Base-by-base conservation (phyloP, 202 grass and related monocot genomes). In the Bolboschoenoplectus hybrid region DNA sequence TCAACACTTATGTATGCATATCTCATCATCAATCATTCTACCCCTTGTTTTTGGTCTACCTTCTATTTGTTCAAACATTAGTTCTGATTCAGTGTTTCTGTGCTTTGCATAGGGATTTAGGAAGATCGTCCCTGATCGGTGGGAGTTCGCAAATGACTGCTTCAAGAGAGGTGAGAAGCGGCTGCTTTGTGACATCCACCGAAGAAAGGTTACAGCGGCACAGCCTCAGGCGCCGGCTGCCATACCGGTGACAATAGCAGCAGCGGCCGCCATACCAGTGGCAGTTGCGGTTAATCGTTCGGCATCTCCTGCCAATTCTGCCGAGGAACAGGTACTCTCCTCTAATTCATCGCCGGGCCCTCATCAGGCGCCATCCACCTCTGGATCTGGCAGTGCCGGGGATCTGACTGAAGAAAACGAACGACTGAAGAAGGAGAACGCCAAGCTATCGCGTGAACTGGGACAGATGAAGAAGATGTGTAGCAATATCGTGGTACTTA, bases 141-240 rank as follows among this genome's bases (percentile, higher is more conserved):
- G 95, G 95, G 95, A 98, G 89, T 98, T 98, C 71, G 89, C 95
- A 13, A 98, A 98, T 87, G 93, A 98, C 47, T 98, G 76, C 51
- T 98, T 98, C 93, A 81, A 84, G 38, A 88, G 85, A 66, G 93
- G 95, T 3, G 84, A 95, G 51, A 95, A 87, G 84, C 87, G 68
- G 6, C 82, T 98, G 63, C 93, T 98, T 0, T 88, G 87, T 38
- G 93, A 94, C 84, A 98, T 98, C 65, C 93, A 94, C 53, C 91
- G 95, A 1, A 76, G 93, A 16, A 98, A 98, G 89, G 76, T 95
- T 3, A 9, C 78, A 8, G 35, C 86, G 16, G 39, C 50, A 0
- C 35, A 75, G 6, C 5, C 75, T 9, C 20, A 87, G 5, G 11
- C 73, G 0, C 73, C 84, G 8, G 47, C 79, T 14, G 81, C 44